These are phyloP conservation scores for Xylaria castorea DNA, from an alignment of 495 filamentous ascomycete genomes.

Conservation along the genomic window DNA sequence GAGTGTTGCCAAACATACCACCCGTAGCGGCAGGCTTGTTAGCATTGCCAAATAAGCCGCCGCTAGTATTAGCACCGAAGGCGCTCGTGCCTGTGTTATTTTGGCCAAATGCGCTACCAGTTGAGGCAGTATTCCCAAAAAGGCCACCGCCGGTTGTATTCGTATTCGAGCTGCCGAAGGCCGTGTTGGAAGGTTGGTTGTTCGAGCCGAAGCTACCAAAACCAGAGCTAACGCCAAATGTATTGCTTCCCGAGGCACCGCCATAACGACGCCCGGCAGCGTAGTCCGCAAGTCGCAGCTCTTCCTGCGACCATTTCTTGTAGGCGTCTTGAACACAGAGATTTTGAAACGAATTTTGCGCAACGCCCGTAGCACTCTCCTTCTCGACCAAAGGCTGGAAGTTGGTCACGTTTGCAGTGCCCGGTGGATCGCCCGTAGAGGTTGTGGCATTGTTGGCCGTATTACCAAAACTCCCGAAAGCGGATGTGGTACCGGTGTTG, in stretches of 20 bases:
- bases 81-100: constrained; percentile 48
- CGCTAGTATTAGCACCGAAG: constrained; percentile 48
- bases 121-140: constrained; percentile 54
- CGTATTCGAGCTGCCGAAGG: constrained; percentile 50
- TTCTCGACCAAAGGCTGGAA: constrained; percentile 85
- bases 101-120: constrained; percentile 61
- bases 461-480: constrained; percentile 54
- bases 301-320: constrained; percentile 87
- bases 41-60: constrained; percentile 52
- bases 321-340: constrained; percentile 87
- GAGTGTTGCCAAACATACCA: constrained; percentile 55
- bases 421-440: constrained; percentile 57
- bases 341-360: constrained; percentile 79
- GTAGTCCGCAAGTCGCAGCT: constrained; percentile 89
- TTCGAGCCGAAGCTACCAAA: constrained; percentile 61
- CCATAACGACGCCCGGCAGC: constrained; percentile 82
- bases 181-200: constrained; percentile 42
- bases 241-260: constrained; percentile 78
- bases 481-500: constrained; percentile 42
- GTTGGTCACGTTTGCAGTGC: constrained; percentile 73
- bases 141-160: constrained; percentile 51
- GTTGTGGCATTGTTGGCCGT: constrained; percentile 47
- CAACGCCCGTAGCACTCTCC: constrained; percentile 62
- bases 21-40: constrained; percentile 51
- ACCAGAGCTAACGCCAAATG: constrained; percentile 73